These are phyloP conservation scores for Botryobasidium botryosum DNA, from an alignment of 768 basidiomycete species.

Conservation along the genomic window DNA sequence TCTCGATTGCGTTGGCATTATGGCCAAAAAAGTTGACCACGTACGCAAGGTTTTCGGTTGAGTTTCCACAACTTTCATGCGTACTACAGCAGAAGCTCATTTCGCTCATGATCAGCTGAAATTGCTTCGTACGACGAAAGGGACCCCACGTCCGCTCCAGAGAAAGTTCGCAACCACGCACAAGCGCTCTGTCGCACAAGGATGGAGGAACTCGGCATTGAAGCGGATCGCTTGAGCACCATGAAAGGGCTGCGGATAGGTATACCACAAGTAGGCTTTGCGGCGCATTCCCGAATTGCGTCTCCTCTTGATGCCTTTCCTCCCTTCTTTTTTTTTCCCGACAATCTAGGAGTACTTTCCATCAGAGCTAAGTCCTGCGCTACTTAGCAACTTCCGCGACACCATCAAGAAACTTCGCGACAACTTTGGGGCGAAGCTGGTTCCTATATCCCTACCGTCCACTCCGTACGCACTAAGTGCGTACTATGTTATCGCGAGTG, in stretches of 20 bases:
- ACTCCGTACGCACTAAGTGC: constrained; percentile 66
- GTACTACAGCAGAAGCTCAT: neutral
- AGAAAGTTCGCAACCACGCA: constrained; percentile 22
- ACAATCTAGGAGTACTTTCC: constrained; percentile 61
- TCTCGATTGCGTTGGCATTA: constrained; percentile 81
- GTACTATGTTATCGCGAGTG: constrained; percentile 91
- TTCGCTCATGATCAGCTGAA: constrained; percentile 22
- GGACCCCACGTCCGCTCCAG: constrained; percentile 58
- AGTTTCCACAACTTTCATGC: constrained; percentile 1
- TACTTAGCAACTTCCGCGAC: no score
- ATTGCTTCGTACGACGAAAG: constrained; percentile 41
- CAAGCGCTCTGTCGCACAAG: constrained; percentile 14
- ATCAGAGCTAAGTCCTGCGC: constrained; percentile 34
- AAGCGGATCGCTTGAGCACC: neutral
- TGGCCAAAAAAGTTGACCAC: constrained; percentile 37
- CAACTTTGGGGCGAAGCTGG: constrained; percentile 46
- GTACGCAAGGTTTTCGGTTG: constrained; percentile 50
- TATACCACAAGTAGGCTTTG: constrained; percentile 43
- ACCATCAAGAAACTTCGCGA: constrained; percentile 28
- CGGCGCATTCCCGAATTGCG: neutral
- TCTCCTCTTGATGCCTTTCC: constrained; percentile 1
- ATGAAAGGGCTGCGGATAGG: constrained; percentile 50
- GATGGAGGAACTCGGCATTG: neutral
- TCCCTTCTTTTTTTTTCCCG: neutral
- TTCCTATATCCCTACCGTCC: constrained; percentile 56